These are phyloP conservation scores for Ehretia macrophylla DNA, from an alignment of 257 asterid species.

Conservation along the genomic window DNA sequence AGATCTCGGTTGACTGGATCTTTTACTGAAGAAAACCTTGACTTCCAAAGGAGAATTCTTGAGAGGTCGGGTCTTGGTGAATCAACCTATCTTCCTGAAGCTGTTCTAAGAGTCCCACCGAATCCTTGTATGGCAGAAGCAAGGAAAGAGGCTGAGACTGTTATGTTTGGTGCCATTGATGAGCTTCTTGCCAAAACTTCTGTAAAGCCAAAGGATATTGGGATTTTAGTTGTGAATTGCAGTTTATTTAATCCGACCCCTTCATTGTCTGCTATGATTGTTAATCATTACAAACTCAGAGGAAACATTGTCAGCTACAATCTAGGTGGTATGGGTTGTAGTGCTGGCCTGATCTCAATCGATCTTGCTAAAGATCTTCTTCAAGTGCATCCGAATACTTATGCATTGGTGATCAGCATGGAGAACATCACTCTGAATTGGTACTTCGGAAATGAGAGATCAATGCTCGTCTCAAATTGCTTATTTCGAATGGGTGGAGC, in stretches of 20 bases:
- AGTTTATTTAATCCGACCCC: slow-evolving; percentile 87
- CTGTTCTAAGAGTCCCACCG: slow-evolving; percentile 62
- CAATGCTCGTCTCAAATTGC: slow-evolving; percentile 44
- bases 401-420: slow-evolving; percentile 72
- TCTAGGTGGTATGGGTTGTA: slow-evolving; percentile 90
- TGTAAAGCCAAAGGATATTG: slow-evolving; percentile 66
- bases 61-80: slow-evolving; percentile 87
- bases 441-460: slow-evolving; percentile 70
- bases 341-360: slow-evolving; percentile 73
- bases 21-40: slow-evolving; percentile 48
- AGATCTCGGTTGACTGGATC: slow-evolving; percentile 42
- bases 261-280: slow-evolving; percentile 72
- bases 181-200: slow-evolving; percentile 65
- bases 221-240: slow-evolving; percentile 75
- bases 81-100: slow-evolving; percentile 65
- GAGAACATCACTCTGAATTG: slow-evolving; percentile 77
- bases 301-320: slow-evolving; percentile 67
- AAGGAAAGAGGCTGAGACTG: slow-evolving; percentile 69
- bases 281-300: slow-evolving; percentile 72
- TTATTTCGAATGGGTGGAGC: slow-evolving; percentile 47
- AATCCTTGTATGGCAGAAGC: slow-evolving; percentile 79
- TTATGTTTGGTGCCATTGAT: slow-evolving; percentile 81
- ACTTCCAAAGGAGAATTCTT: slow-evolving; percentile 67
- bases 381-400: slow-evolving; percentile 73
- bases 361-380: slow-evolving; percentile 85